Conservation (phyloP, 345 rosid genomes). For the Excoecaria cochinchinensis region DNA sequence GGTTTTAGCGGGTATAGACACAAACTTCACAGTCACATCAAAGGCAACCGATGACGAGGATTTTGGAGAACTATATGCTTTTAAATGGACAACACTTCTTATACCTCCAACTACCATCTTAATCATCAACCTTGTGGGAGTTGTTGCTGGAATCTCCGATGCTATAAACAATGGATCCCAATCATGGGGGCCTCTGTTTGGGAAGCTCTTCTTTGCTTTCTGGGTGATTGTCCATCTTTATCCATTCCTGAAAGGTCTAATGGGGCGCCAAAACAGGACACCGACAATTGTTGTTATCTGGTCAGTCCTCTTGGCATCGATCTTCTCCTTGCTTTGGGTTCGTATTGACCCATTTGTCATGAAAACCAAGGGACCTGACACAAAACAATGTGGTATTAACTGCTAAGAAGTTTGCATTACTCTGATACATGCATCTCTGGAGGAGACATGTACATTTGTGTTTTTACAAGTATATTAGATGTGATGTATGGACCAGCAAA, state of each 20-base stretch:
- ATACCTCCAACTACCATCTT: slow-evolving; percentile 96
- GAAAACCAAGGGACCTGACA: slow-evolving; percentile 91
- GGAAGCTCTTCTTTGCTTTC: slow-evolving; percentile 91
- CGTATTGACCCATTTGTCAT: slow-evolving; percentile 87
- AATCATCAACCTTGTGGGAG: slow-evolving; percentile 86
- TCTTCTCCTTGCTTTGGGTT: slow-evolving; percentile 96
- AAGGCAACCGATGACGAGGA: slow-evolving; percentile 85
- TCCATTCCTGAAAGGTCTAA: slow-evolving; percentile 96
- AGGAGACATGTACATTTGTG: slow-evolving; percentile 27
- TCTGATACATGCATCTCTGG: slow-evolving; percentile 24
- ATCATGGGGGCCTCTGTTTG: slow-evolving; percentile 91
- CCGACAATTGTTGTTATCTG: slow-evolving; percentile 96
- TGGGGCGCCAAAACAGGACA: slow-evolving; percentile 95
- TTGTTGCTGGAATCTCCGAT: slow-evolving; percentile 92
- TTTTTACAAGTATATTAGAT: slow-evolving; percentile 17
- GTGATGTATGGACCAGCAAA: slow-evolving; percentile 29
- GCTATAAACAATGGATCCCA: slow-evolving; percentile 91
- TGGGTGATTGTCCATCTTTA: slow-evolving; percentile 97
- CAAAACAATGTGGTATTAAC: slow-evolving; percentile 79
- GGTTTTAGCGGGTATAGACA: slow-evolving; percentile 87
- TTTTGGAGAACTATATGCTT: slow-evolving; percentile 79
- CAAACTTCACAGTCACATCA: slow-evolving; percentile 94
- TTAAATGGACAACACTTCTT: slow-evolving; percentile 92
- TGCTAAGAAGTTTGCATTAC: slow-evolving; percentile 44
- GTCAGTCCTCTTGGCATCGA: slow-evolving; percentile 89